Evolutionary conservation across 371 early-diverging fungal genomes (phyloP).

Genomic region (Nematocida parisii): DNA sequence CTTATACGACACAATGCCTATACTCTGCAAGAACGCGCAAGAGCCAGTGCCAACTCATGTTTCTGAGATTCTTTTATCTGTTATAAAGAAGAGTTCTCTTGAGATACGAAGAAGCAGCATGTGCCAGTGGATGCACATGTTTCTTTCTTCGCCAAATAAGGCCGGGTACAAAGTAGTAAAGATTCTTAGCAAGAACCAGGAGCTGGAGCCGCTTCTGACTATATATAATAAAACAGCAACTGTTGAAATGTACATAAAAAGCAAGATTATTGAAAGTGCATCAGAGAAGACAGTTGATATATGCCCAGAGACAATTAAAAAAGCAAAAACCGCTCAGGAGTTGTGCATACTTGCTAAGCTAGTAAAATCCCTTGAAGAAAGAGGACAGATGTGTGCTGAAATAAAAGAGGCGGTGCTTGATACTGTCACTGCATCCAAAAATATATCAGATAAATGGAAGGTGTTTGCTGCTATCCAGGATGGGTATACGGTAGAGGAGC

Average conservation of each 20-base stretch:
- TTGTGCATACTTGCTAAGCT: slow-evolving; percentile 3
- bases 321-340: not conserved
- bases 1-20: slow-evolving; percentile 40
- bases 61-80: slow-evolving; percentile 11
- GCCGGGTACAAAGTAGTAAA: slow-evolving; percentile 19
- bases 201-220: not conserved
- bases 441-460: slow-evolving; percentile 18
- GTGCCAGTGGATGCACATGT: slow-evolving; percentile 26
- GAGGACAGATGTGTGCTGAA: not conserved
- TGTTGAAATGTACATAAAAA: slow-evolving; percentile 29
- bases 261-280: slow-evolving; percentile 8
- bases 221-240: not conserved
- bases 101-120: not conserved
- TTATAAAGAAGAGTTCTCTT: slow-evolving; percentile 12
- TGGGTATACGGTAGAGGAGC: slow-evolving; percentile 14
- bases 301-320: slow-evolving; percentile 5
- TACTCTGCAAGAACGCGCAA: slow-evolving; percentile 26
- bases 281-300: not conserved
- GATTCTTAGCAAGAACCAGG: not conserved
- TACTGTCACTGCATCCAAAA: not conserved
- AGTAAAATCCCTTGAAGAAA: slow-evolving; percentile 4
- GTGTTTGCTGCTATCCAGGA: slow-evolving; percentile 2
- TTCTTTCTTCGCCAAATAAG: slow-evolving; percentile 13
- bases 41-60: slow-evolving; percentile 8
- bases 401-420: slow-evolving; percentile 8